phyloP scores from a whole-genome alignment of 2,329 filamentous ascomycete genomes.

The Alternaria incomplexa region DNA sequence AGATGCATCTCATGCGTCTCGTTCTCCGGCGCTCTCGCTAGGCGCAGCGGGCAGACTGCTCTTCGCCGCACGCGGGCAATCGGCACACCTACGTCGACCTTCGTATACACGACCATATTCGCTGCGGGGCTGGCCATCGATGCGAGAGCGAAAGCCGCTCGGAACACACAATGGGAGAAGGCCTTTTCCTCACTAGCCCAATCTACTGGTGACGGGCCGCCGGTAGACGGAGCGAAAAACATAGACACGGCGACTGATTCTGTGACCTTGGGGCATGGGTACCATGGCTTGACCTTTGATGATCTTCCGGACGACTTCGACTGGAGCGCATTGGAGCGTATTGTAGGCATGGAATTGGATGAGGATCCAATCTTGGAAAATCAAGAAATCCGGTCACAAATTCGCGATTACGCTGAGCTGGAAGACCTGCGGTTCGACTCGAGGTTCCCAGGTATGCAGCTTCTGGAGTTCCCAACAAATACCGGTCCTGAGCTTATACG shows the following conservation, averaged over 20 bases:
- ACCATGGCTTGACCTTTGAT: slow-evolving; percentile 12
- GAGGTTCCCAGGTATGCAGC: slow-evolving; percentile 28
- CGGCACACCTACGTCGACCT: slow-evolving; percentile 64
- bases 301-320: slow-evolving; percentile 25
- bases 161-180: slow-evolving; percentile 66
- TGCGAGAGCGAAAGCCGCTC: slow-evolving; percentile 60
- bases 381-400: slow-evolving; percentile 19
- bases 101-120: slow-evolving; percentile 71
- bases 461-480: slow-evolving; percentile 48
- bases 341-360: slow-evolving; percentile 34
- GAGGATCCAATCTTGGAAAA: slow-evolving; percentile 24
- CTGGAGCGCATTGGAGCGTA: slow-evolving; percentile 25
- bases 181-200: slow-evolving; percentile 56
- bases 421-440: slow-evolving; percentile 39
- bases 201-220: background rate
- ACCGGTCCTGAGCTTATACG: slow-evolving; percentile 44
- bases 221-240: background rate
- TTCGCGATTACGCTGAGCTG: slow-evolving; percentile 19
- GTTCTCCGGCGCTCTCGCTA: slow-evolving; percentile 55
- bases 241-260: background rate
- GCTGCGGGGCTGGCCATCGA: slow-evolving; percentile 70
- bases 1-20: slow-evolving; percentile 68
- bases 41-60: slow-evolving; percentile 59
- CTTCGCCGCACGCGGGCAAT: slow-evolving; percentile 59
- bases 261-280: background rate